phyloP scores from a whole-genome alignment of 495 filamentous ascomycete species.

The Astrothelium subdiscretum region DNA sequence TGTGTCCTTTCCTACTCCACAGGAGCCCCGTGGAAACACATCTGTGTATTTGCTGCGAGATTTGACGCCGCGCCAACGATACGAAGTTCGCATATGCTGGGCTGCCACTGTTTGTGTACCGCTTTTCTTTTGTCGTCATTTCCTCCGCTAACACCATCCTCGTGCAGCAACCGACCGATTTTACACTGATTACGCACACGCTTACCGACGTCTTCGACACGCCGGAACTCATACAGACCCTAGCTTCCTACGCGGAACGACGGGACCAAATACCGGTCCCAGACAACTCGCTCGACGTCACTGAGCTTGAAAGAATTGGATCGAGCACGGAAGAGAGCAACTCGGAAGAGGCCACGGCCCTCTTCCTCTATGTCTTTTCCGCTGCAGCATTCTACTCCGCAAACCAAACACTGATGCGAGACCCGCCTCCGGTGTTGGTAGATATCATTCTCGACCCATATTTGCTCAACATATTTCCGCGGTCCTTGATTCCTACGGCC shows the following conservation, averaged over 20 bases:
- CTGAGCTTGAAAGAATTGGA: constrained; percentile 12
- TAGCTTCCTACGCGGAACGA: constrained; percentile 50
- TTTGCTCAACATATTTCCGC: constrained; percentile 31
- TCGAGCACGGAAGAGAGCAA: constrained; percentile 15
- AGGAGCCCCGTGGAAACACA: constrained; percentile 44
- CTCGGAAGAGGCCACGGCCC: constrained; percentile 21
- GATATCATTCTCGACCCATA: constrained; percentile 89
- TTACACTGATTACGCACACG: constrained; percentile 53
- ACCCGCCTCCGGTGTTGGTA: constrained; percentile 60
- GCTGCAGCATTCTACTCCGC: constrained; percentile 74
- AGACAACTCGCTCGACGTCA: neutral
- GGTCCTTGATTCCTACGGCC: constrained; percentile 28
- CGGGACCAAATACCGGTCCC: constrained; percentile 25
- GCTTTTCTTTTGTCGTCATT: neutral
- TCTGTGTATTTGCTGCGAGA: constrained; percentile 78
- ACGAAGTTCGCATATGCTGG: constrained; percentile 94
- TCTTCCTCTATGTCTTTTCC: constrained; percentile 69
- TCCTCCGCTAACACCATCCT: neutral
- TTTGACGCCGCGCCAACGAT: constrained; percentile 61
- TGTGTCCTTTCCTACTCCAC: constrained; percentile 51
- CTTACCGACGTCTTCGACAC: constrained; percentile 46
- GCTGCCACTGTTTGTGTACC: constrained; percentile 62
- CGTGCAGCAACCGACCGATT: constrained; percentile 74
- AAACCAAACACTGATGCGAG: constrained; percentile 60
- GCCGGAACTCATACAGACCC: constrained; percentile 47